Evolutionary conservation across 257 asterid genomes (phyloP).

Genomic region (Euphrasia confusa): DNA sequence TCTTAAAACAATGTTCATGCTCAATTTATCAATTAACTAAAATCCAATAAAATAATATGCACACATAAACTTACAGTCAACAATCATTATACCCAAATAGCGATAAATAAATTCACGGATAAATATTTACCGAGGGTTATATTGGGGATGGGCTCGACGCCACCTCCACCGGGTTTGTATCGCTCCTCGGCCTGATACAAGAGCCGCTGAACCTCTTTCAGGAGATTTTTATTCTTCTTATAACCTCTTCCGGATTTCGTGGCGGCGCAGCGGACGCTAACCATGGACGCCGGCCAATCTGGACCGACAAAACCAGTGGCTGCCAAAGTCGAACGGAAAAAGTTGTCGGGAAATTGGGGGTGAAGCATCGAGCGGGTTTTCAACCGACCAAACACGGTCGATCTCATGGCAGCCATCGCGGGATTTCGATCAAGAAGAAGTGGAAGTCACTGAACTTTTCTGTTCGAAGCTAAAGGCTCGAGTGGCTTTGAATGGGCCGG

Average conservation of each 20-base stretch:
- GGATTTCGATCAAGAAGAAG: too few species aligned
- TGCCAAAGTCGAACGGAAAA: constrained; percentile 26
- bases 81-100: neutral
- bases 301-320: constrained; percentile 4
- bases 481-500: too few species aligned
- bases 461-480: too few species aligned
- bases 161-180: constrained; percentile 53
- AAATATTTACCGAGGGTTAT: constrained; percentile 56
- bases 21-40: too few species aligned
- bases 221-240: constrained; percentile 58
- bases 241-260: constrained; percentile 40
- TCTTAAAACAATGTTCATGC: too few species aligned
- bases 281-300: constrained; percentile 17
- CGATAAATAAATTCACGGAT: neutral
- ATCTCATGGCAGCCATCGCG: too few species aligned
- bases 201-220: constrained; percentile 69
- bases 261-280: constrained; percentile 39
- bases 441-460: too few species aligned
- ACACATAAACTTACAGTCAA: neutral
- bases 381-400: neutral
- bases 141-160: constrained; percentile 66
- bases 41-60: too few species aligned
- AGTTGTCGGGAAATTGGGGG: constrained; percentile 21
- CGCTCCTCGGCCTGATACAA: constrained; percentile 75
- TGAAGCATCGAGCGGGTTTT: constrained; percentile 25